Base-by-base conservation (phyloP, 1,284 basidiomycete genomes). In the Ustilago hordei region DNA sequence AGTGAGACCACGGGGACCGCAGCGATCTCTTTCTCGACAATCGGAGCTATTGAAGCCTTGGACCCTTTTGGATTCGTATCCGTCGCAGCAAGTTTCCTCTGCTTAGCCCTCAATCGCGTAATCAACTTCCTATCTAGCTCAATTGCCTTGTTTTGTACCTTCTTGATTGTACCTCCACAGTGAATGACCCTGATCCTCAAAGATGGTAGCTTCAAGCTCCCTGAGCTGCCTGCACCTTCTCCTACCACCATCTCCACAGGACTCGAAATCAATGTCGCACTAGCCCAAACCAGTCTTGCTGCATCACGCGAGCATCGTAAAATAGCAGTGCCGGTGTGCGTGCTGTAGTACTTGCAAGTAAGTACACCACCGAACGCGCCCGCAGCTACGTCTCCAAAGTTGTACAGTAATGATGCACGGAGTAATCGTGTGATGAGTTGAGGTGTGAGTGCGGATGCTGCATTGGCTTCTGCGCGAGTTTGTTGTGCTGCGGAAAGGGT, bases 151-250 rank as follows among this genome's bases (percentile, higher is more conserved):
- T 67, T 66, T 55, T 80, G 79, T 7, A 75, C 58, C 70, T 80
- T 80, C 38, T 80, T 80, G 69, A 80, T 76, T 9, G 79, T 80
- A 2, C 79, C 79, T 32, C 75, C 75, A 43, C 70, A 71, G 19
- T 78, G 79, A 4, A 73, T 58, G 41, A 78, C 75, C 12, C 72
- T 43, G 6, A 78, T 69, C 45, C 79, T 57, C 38, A 78, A 19
- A n/a, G 59, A 48, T 8, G 69, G 28, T 31, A 11, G 4, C 23
- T 28, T 53, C 34, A 12, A 28, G 36, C 31, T 43, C n/a, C 9
- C 31, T 3, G 50, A n/a, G 13, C 8, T 13, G 17, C n/a, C 23
- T 9, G 31, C 32, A 4, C 17, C 17, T 13, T 12, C 8, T 7
- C 31, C 59, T 32, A 50, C 50, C 8, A 23, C 36, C 48, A 64